These are phyloP conservation scores for Serendipita indica DNA, from an alignment of 768 basidiomycete genomes.

Conservation along the genomic window DNA sequence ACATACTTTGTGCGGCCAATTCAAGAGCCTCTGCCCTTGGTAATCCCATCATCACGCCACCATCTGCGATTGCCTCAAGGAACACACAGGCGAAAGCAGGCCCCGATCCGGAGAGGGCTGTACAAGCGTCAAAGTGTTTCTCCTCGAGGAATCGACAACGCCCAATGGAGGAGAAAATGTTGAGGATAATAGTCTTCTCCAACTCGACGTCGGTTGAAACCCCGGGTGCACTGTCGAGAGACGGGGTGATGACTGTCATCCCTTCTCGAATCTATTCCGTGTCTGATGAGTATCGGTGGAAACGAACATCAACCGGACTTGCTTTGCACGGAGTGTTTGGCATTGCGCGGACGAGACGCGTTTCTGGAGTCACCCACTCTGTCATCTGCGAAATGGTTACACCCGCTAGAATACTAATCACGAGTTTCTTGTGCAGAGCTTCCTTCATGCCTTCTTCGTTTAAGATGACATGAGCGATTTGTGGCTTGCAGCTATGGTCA, in stretches of 20 bases:
- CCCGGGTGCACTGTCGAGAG: slow-evolving; percentile 27
- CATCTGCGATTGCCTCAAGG: slow-evolving; percentile 96
- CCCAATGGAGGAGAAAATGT: slow-evolving; percentile 95
- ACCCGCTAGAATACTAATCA: slow-evolving; percentile 97
- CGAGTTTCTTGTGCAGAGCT: slow-evolving; percentile 74
- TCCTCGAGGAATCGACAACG: slow-evolving; percentile 93
- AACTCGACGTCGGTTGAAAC: slow-evolving; percentile 30
- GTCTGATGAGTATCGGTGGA: background rate
- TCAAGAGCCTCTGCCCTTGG: slow-evolving; percentile 89
- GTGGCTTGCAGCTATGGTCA: slow-evolving; percentile 73
- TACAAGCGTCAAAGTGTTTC: slow-evolving; percentile 97
- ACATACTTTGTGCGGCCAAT: slow-evolving; percentile 80
- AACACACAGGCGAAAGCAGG: slow-evolving; percentile 96
- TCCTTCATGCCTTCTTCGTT: slow-evolving; percentile 59
- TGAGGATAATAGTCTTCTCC: slow-evolving; percentile 61
- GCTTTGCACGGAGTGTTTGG: slow-evolving; percentile 97
- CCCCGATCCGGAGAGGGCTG: slow-evolving; percentile 88
- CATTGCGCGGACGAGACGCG: slow-evolving; percentile 89
- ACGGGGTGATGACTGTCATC: slow-evolving; percentile 84
- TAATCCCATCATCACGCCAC: slow-evolving; percentile 99
- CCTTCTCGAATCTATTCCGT: slow-evolving; percentile 87
- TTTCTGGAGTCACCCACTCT: slow-evolving; percentile 57
- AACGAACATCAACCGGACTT: slow-evolving; percentile 16
- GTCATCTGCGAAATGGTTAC: slow-evolving; percentile 73
- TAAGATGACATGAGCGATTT: slow-evolving; percentile 65